Percentiles rank a stretch among this genome's conserved stretches.
These are phyloP conservation scores for Neurospora sp. DNA, from an alignment of 495 filamentous ascomycete genomes.

Conservation along the genomic window DNA sequence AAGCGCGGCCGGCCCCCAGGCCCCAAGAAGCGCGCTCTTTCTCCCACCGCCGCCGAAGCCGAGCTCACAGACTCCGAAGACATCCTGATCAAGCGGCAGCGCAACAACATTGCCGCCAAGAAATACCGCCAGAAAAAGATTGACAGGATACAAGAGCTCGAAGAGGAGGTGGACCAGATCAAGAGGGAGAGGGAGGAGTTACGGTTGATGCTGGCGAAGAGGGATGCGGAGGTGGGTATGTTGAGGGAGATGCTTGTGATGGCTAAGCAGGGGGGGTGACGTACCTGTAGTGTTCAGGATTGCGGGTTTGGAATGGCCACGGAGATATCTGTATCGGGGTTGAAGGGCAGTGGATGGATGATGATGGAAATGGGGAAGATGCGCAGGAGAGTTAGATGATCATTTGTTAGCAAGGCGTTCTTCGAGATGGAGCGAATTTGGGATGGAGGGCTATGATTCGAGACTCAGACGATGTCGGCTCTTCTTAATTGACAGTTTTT, in stretches of 20 bases:
- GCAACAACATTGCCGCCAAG: constrained; percentile 61
- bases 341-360: not conserved
- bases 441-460: not conserved
- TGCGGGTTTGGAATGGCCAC: not conserved
- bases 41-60: not conserved
- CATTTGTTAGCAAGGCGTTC: not conserved
- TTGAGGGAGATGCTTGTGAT: constrained; percentile 34
- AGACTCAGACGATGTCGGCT: constrained; percentile 38
- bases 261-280: constrained; percentile 11
- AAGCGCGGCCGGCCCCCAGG: constrained; percentile 8
- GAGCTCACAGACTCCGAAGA: constrained; percentile 8
- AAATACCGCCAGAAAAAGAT: constrained; percentile 63
- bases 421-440: not conserved
- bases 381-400: not conserved
- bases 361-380: too few species aligned
- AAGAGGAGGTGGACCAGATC: constrained; percentile 48
- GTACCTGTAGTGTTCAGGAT: not conserved
- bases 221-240: constrained; percentile 49
- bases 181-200: constrained; percentile 55
- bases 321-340: not conserved
- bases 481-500: constrained; percentile 13
- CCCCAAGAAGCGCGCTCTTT: not conserved
- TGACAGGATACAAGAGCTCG: constrained; percentile 53
- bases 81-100: constrained; percentile 41
- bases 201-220: constrained; percentile 48